Base-by-base conservation (phyloP, 1,139 yeast genomes). In the Sugiyamaella sp. region DNA sequence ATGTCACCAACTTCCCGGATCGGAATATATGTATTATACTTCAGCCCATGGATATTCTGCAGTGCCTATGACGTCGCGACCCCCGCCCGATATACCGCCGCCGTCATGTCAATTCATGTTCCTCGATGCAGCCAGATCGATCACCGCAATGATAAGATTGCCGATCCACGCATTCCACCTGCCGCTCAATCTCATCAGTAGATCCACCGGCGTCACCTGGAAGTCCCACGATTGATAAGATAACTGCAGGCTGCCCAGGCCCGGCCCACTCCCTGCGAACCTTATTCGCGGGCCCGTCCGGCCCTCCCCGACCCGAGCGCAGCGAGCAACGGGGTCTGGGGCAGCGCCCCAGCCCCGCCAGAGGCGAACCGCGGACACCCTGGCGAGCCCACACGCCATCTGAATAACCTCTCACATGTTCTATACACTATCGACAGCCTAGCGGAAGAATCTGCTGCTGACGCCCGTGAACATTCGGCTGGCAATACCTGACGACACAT, bases 401-500 rank as follows among this genome's bases (percentile, higher is more conserved):
- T n/a, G n/a, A n/a, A n/a, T n/a, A n/a, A n/a, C n/a, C n/a, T n/a
- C n/a, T n/a, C n/a, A n/a, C n/a, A n/a, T 16, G 29, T 10, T 24
- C 29, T 5, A 5, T 24, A 6, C 29, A 10, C 29, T 5, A 24
- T 5, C 29, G 29, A 24, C 29, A 10, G 29, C 5, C 48, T 49
- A 45, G 24, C 58, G 47, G 46, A 58, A 59, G 16, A 59, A 44
- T 21, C 62, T 46, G 17, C 60, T 53, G 12, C 56, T 42, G 14
- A 60, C 40, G 3, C 61, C 59, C 12, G 55, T 43, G 27, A 59
- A 59, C 38, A 61, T 16, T 25, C 60, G 27, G 22, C 55, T 47
- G 19, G 62, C 42, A 6, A 69, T 40, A 1, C 68, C 60, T 10
- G 66, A 58, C 6, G 71, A 63, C 4, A 70, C 71, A 39, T 56